A percentile compares a stretch with the other conserved stretches of the same genome.
Evolutionary conservation across 208 protist species (phyloP).

Genomic region (Porcisia hertigi): DNA sequence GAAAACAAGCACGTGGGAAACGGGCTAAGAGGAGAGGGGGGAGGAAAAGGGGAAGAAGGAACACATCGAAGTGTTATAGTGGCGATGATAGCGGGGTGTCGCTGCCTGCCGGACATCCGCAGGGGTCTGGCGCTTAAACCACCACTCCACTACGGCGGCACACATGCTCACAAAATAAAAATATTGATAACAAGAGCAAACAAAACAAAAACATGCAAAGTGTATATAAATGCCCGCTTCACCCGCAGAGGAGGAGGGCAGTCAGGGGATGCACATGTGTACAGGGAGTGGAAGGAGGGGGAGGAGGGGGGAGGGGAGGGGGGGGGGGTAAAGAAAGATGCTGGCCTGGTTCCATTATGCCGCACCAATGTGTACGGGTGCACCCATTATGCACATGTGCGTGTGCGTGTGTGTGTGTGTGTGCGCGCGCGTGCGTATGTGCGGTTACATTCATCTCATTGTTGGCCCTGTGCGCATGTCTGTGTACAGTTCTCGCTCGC

Average conservation of each 20-base stretch:
- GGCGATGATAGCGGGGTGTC: too few relatives aligned
- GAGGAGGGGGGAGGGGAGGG: background rate
- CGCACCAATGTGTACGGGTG: background rate
- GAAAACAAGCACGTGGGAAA: background rate
- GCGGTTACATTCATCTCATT: background rate
- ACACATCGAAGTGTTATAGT: too few relatives aligned
- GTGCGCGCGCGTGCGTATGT: background rate
- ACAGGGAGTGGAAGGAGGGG: background rate
- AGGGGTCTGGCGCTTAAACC: too few relatives aligned
- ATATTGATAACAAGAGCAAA: background rate
- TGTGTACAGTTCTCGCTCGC: background rate
- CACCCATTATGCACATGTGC: background rate
- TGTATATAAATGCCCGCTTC: too few relatives aligned
- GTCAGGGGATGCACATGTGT: background rate
- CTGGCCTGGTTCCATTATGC: background rate
- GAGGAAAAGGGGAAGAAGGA: background rate
- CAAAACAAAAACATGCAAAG: background rate
- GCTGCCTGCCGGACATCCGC: too few relatives aligned
- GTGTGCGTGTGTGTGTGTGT: background rate
- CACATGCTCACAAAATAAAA: background rate
- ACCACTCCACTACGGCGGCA: background rate
- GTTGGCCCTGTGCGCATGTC: background rate
- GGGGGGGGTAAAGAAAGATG: background rate
- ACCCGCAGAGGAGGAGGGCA: background rate
- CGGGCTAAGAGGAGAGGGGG: background rate